These are phyloP conservation scores for Karstenula rhodostoma DNA, from an alignment of 2,329 filamentous ascomycete genomes.

Conservation along the genomic window DNA sequence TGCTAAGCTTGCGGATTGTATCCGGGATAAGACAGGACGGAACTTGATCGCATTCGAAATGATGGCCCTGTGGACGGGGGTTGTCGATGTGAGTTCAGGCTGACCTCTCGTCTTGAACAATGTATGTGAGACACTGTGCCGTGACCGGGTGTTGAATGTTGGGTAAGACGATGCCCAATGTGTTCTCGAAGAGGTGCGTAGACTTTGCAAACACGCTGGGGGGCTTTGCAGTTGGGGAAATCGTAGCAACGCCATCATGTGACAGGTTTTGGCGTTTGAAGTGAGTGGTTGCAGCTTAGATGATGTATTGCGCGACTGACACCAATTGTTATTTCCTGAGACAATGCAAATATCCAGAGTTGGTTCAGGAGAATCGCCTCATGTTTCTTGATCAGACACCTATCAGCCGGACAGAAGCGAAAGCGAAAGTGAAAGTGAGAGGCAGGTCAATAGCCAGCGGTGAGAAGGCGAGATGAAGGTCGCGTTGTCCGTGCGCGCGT, in stretches of 20 bases:
- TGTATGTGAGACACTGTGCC: constrained; percentile 1
- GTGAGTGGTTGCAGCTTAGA: not conserved
- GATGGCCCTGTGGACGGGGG: not conserved
- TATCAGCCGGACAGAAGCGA: not conserved
- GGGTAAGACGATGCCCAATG: not conserved
- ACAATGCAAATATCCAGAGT: not conserved
- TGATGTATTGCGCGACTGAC: not conserved
- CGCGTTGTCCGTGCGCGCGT: constrained; percentile 4
- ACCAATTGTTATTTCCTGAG: not conserved
- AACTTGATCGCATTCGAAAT: not conserved
- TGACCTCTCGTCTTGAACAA: not conserved
- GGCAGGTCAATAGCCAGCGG: not conserved
- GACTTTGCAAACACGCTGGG: not conserved
- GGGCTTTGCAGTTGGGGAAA: not conserved
- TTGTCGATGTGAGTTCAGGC: not conserved
- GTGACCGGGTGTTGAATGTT: not conserved
- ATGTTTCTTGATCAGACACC: not conserved
- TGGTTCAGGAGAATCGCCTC: not conserved
- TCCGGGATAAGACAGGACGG: not conserved
- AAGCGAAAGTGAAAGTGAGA: not conserved
- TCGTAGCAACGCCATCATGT: constrained; percentile 3
- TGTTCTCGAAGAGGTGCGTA: not conserved
- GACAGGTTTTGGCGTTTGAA: not conserved
- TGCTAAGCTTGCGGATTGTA: constrained; percentile 21
- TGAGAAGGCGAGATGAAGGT: not conserved